Percentiles rank a stretch among this genome's conserved stretches.
Evolutionary conservation across 2,329 filamentous ascomycete species (phyloP).

Genomic region (Alternaria solani): DNA sequence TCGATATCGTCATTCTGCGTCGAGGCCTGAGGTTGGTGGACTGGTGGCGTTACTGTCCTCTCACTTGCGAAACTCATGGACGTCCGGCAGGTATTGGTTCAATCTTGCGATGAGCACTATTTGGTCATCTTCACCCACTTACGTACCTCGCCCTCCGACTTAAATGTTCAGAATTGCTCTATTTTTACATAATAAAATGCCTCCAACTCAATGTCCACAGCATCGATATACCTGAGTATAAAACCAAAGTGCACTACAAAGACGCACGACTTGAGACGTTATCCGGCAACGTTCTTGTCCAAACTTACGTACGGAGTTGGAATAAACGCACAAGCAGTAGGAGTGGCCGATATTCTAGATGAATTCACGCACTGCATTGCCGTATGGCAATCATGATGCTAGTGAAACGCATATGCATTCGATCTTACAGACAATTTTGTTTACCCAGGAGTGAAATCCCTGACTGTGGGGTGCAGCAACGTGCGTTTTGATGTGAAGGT

Average conservation of each 20-base stretch:
- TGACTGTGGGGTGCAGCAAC: constrained; percentile 7
- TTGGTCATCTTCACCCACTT: no score
- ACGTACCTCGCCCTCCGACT: no score
- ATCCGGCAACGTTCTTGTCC: neutral
- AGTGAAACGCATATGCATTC: constrained; percentile 1
- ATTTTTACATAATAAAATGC: no score
- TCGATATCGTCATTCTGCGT: no score
- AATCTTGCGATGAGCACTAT: no score
- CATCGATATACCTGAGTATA: no score
- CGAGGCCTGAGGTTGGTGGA: no score
- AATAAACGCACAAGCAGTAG: neutral
- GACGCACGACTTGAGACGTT: neutral
- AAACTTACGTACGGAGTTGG: neutral
- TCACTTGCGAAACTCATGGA: neutral
- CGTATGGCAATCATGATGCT: neutral
- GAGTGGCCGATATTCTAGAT: neutral
- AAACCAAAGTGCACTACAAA: neutral
- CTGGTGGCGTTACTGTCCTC: neutral
- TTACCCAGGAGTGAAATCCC: constrained; percentile 6
- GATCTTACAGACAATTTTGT: neutral
- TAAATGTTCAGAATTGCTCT: no score
- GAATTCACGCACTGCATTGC: neutral
- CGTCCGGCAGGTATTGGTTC: neutral
- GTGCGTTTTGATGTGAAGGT: constrained; percentile 12
- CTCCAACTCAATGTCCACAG: no score